Conservation (phyloP, 2,329 filamentous ascomycete genomes). For the Alternaria novae-zelandiae region DNA sequence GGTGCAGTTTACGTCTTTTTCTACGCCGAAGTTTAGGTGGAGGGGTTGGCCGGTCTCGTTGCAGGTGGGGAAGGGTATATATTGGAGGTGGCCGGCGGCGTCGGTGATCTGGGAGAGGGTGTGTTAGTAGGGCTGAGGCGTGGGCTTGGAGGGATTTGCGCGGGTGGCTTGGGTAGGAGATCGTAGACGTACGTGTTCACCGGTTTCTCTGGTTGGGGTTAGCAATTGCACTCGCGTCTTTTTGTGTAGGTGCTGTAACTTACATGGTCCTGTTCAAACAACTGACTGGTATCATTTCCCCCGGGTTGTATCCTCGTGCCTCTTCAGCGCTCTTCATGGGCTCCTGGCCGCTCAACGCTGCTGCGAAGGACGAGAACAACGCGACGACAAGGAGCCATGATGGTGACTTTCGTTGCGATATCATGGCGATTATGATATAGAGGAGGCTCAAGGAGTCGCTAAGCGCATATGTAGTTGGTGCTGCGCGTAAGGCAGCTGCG, state of each 20-base stretch:
- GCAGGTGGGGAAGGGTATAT: constrained; percentile 88
- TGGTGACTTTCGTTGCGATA: neutral
- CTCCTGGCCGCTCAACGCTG: constrained; percentile 51
- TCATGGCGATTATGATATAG: neutral
- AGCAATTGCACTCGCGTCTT: constrained; percentile 1
- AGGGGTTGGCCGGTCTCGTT: constrained; percentile 85
- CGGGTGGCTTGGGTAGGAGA: neutral
- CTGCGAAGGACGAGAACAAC: constrained; percentile 41
- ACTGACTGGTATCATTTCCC: constrained; percentile 58
- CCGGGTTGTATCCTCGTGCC: constrained; percentile 54
- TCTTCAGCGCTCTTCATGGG: constrained; percentile 44
- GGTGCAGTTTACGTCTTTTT: constrained; percentile 82
- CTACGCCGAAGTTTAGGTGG: constrained; percentile 84
- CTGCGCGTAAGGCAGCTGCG: constrained; percentile 1
- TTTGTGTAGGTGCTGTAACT: constrained; percentile 17
- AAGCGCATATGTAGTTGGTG: neutral
- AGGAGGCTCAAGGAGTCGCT: neutral
- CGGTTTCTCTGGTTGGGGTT: constrained; percentile 71
- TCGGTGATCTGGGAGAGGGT: constrained; percentile 66
- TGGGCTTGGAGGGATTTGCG: neutral
- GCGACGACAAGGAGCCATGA: constrained; percentile 34
- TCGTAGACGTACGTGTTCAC: constrained; percentile 69
- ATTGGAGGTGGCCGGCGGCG: constrained; percentile 81
- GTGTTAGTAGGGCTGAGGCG: neutral
- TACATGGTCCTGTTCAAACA: constrained; percentile 62